Evolutionary conservation across 225 moss, liverwort and hornwort species (phyloP).

Genomic region (Sphagnum contortum): DNA sequence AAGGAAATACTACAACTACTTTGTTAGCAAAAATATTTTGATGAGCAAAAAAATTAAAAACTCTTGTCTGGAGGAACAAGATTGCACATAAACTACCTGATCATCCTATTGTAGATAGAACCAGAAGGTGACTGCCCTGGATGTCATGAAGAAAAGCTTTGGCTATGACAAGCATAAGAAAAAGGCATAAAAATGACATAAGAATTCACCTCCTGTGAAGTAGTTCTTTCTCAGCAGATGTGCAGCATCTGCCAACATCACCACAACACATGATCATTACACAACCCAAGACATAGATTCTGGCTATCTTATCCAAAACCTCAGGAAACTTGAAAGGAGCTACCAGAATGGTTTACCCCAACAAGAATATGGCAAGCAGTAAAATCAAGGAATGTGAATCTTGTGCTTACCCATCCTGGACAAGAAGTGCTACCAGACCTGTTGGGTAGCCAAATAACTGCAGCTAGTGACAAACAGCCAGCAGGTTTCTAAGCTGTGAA

Average conservation of each 20-base stretch:
- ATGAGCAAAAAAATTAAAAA: no score
- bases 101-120: no score
- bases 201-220: constrained; percentile 75
- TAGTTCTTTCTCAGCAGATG: constrained; percentile 62
- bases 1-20: no score
- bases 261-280: not conserved
- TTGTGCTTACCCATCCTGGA: constrained; percentile 54
- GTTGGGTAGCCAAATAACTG: constrained; percentile 98
- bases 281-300: constrained; percentile 2
- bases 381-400: no score
- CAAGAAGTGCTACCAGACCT: constrained; percentile 80
- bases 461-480: constrained; percentile 1
- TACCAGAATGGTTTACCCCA: not conserved
- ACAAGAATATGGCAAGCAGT: no score
- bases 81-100: no score
- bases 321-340: not conserved
- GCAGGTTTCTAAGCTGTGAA: not conserved
- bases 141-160: no score
- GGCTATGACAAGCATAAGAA: no score
- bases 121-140: no score
- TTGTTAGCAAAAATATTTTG: no score
- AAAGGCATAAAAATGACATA: no score
- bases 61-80: no score
- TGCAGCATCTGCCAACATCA: constrained; percentile 46
- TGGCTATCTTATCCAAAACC: not conserved